These are phyloP conservation scores for Letharia lupina DNA, from an alignment of 495 filamentous ascomycete species.

Conservation along the genomic window DNA sequence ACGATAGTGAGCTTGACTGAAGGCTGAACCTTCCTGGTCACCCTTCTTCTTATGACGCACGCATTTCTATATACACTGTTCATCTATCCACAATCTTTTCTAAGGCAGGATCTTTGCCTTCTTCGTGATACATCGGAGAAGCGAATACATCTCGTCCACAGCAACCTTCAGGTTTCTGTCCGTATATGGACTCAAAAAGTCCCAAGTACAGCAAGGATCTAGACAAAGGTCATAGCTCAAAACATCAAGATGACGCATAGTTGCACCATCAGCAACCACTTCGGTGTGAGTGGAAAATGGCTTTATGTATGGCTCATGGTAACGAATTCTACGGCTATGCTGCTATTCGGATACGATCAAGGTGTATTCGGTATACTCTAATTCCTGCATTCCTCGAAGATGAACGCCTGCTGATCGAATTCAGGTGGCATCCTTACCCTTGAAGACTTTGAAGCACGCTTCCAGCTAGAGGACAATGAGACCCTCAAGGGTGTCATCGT, in stretches of 20 bases:
- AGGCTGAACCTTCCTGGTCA: neutral
- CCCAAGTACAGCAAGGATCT: conserved; percentile 10
- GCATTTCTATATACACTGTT: neutral
- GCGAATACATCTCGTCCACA: neutral
- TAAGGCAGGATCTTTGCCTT: too few species aligned
- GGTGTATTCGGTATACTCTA: conserved; percentile 17
- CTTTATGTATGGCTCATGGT: conserved; percentile 3
- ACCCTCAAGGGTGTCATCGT: conserved; percentile 10
- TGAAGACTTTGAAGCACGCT: conserved; percentile 3
- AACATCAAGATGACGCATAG: conserved; percentile 1
- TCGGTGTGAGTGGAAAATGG: conserved; percentile 8
- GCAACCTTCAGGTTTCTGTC: neutral
- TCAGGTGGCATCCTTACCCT: conserved; percentile 9
- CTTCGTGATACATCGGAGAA: too few species aligned
- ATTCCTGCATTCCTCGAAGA: neutral
- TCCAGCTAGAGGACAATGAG: conserved; percentile 3
- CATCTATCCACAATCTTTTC: neutral
- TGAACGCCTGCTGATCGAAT: neutral
- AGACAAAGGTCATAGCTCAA: conserved; percentile 6
- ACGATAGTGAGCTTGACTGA: neutral
- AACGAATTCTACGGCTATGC: conserved; percentile 8
- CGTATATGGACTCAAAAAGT: conserved; percentile 8
- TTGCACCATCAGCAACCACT: conserved; percentile 1
- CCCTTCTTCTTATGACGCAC: neutral
- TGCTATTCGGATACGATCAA: conserved; percentile 25